Evolutionary conservation across 2,329 filamentous ascomycete genomes (phyloP).

Genomic region (Aspergillus ibericus): DNA sequence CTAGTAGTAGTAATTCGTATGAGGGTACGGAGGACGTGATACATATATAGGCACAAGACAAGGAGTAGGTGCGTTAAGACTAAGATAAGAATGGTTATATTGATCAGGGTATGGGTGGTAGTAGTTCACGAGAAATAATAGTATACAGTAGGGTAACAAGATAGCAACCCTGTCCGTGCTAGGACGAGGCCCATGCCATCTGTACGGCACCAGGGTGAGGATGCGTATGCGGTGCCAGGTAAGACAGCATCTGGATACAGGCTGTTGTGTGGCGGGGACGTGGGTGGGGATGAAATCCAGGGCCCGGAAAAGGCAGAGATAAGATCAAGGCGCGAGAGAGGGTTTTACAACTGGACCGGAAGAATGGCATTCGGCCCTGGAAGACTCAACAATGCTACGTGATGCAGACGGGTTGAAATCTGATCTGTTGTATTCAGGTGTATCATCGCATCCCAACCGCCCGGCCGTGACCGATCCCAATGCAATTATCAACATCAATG

Average conservation of each 20-base stretch:
- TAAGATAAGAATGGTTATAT: too few species aligned
- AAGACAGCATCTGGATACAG: background rate
- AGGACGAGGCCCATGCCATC: too few species aligned
- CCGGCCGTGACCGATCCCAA: conserved; percentile 1
- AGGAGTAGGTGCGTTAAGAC: too few species aligned
- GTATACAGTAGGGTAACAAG: too few species aligned
- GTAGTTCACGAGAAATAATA: too few species aligned
- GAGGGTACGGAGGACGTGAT: too few species aligned
- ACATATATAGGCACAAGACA: too few species aligned
- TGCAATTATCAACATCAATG: conserved; percentile 7
- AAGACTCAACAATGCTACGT: background rate
- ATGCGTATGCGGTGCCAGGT: background rate
- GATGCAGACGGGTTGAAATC: background rate
- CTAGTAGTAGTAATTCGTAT: too few species aligned
- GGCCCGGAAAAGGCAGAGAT: background rate
- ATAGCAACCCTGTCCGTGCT: too few species aligned
- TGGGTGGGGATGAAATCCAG: background rate
- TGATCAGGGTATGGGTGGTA: background rate
- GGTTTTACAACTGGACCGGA: background rate
- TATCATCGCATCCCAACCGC: conserved; percentile 5
- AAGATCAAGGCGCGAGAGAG: too few species aligned
- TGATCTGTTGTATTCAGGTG: conserved; percentile 2
- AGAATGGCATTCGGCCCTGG: background rate
- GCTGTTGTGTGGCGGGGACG: background rate
- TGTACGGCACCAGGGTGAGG: too few species aligned